Evolutionary conservation across 768 basidiomycete genomes (phyloP).

Genomic region (Boletus edulis): DNA sequence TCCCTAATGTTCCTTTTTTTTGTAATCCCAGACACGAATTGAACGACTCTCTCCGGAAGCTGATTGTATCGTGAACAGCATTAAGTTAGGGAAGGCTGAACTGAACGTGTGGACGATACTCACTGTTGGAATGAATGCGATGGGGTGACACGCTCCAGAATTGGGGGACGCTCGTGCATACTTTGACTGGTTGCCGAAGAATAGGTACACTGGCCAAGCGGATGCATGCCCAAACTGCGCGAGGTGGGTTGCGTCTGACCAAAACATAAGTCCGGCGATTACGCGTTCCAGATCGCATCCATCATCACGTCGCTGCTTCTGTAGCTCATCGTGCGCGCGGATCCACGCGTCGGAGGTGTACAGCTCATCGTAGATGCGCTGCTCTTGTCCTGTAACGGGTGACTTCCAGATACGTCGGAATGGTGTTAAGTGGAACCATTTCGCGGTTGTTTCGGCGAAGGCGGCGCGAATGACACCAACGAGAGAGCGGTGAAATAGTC

Average conservation of each 20-base stretch:
- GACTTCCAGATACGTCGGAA: constrained; percentile 24
- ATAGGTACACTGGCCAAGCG: not conserved
- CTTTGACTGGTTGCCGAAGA: not conserved
- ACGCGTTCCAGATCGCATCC: constrained; percentile 11
- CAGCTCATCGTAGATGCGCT: constrained; percentile 21
- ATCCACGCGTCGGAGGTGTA: constrained; percentile 26
- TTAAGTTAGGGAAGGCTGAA: too few relatives aligned
- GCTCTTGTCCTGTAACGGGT: not conserved
- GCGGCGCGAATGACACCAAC: constrained; percentile 8
- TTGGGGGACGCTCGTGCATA: not conserved
- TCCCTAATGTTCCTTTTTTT: not conserved
- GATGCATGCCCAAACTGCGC: not conserved
- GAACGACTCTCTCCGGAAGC: not conserved
- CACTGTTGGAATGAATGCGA: not conserved
- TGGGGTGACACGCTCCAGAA: not conserved
- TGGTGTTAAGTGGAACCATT: constrained; percentile 24
- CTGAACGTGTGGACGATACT: not conserved
- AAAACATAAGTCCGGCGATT: not conserved
- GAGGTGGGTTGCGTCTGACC: not conserved
- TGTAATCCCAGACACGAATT: not conserved
- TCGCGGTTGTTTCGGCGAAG: constrained; percentile 5
- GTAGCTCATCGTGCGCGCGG: constrained; percentile 19
- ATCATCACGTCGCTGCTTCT: constrained; percentile 12
- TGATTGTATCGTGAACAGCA: not conserved
- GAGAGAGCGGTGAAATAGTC: constrained; percentile 25